phyloP scores from a whole-genome alignment of 2,329 filamentous ascomycete genomes.

The Cephalotrichum gorgonifer region DNA sequence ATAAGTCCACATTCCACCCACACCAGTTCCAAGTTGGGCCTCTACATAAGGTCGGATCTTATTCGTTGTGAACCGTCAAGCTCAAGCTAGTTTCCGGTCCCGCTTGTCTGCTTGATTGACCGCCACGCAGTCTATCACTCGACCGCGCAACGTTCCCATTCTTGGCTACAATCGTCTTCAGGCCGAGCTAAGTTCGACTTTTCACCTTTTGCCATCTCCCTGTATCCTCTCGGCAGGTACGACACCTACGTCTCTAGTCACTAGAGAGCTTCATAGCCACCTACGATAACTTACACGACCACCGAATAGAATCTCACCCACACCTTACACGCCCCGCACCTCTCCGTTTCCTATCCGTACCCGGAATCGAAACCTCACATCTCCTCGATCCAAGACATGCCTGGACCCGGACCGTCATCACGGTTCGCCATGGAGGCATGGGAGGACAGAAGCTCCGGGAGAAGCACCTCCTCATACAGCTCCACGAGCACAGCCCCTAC shows the following conservation, averaged over 20 bases:
- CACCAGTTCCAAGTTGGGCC: background rate
- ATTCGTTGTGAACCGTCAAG: background rate
- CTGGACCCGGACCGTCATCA: background rate
- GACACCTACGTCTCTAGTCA: background rate
- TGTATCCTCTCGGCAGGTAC: no score
- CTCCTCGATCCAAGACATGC: background rate
- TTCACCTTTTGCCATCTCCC: no score
- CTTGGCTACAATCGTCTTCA: no score
- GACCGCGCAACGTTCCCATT: no score
- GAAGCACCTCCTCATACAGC: constrained; percentile 18
- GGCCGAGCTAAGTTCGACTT: no score
- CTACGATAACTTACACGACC: background rate
- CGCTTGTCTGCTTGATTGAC: no score
- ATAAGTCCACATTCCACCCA: background rate
- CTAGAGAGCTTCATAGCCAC: no score
- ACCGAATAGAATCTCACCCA: background rate
- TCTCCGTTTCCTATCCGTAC: background rate
- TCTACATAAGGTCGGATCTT: background rate
- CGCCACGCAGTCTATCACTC: no score
- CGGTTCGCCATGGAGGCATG: background rate
- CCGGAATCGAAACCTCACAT: background rate
- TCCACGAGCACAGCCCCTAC: constrained; percentile 37
- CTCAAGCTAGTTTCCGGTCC: no score
- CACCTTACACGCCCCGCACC: background rate
- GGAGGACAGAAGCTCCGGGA: background rate